Base-by-base conservation (phyloP, 345 rosid genomes). In the Hirschfeldia incana region DNA sequence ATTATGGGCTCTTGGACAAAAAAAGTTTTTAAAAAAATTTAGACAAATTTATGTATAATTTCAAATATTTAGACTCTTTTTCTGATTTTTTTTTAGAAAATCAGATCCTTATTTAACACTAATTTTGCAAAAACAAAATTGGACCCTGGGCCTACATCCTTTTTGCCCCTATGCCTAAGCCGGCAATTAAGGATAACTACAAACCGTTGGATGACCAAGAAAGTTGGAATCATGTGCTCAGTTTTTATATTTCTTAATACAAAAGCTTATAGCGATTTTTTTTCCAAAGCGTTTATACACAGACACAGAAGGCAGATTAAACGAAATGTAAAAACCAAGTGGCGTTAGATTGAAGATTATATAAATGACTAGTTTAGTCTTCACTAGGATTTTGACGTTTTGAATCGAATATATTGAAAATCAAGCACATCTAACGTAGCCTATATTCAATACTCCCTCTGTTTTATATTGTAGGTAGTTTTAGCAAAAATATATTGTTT, bases 211-310 rank as follows among this genome's bases (percentile, higher is more conserved):
- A 77, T 77, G 37, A 12, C 76, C 81, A 70, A 70, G 58, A 77
- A 77, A 77, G 71, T 70, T 77, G 81, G 72, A 78, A 78, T 70
- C 81, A 77, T 77, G 75, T 77, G 75, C 2, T 37, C 42, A 37
- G 42, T 37, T 37, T 37, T 37, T 36, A 37, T 37, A 37, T 37
- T 63, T 77, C 72, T 72, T 72, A 34, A 4, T 36, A 37, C 10
- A 70, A 65, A 21, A 21, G 21, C 21, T 21, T 21, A 21, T 21
- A 21, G 21, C 21, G 21, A 21, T 21, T 21, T 21, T 21, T 21
- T 21, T 21, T 21, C 21, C 21, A 21, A 21, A 21, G 21, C 21
- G 21, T 21, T 21, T 21, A 21, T 21, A 21, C 21, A 21, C 21
- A 21, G 69, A 17, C 63, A 76, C 39, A 46, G 42, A 6, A 37